A percentile compares a stretch with the other conserved stretches of the same genome.
phyloP scores from a whole-genome alignment of 176 grass and related monocot genomes.

The Sorghum bicolor region Sorghum_bicolor_NCBIv3 NC_012871.2:68840501-68841000 shows the following conservation, averaged over 20 bases:
- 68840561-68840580: conserved; percentile 67
- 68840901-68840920: conserved; percentile 6
- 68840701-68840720: conserved; percentile 72
- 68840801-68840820: conserved; percentile 39
- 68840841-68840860: conserved; percentile 61
- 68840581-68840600: conserved; percentile 41
- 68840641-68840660: conserved; percentile 21
- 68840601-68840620: not conserved
- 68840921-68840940: conserved; percentile 55
- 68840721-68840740: conserved; percentile 63
- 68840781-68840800: conserved; percentile 80
- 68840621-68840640: not conserved
- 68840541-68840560: conserved; percentile 72
- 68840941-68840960: conserved; percentile 69
- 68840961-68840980: conserved; percentile 61
- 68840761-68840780: conserved; percentile 78
- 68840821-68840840: conserved; percentile 69
- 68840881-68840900: not conserved
- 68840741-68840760: conserved; percentile 48
- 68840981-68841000: conserved; percentile 56
- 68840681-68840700: conserved; percentile 23
- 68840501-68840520: conserved; percentile 75
- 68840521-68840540: conserved; percentile 77
- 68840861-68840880: conserved; percentile 8
- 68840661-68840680: not conserved